Percentiles rank a stretch among this genome's conserved stretches.
These are phyloP conservation scores for Angomonas deanei DNA, from an alignment of 208 protist species.

Conservation along the genomic window DNA sequence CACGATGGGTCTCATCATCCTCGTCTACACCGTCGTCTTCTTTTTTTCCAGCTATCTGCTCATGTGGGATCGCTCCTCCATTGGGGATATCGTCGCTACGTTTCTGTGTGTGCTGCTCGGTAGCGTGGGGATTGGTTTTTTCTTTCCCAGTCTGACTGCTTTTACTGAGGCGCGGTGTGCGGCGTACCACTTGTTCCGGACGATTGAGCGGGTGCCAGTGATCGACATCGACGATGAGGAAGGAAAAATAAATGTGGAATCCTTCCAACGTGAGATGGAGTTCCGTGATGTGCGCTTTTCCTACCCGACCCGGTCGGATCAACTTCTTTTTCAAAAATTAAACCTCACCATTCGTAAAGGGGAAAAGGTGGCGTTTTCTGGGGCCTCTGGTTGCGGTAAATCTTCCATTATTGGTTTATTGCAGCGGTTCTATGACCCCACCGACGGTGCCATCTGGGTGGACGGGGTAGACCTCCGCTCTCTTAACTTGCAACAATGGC, in stretches of 20 bases:
- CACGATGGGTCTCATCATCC: conserved; percentile 36
- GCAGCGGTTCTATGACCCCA: conserved; percentile 83
- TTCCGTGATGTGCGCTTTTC: conserved; percentile 71
- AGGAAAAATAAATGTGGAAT: conserved; percentile 22
- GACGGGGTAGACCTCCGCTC: conserved; percentile 60
- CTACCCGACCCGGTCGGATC: conserved; percentile 69
- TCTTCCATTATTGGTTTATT: conserved; percentile 71
- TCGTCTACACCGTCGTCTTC: conserved; percentile 59
- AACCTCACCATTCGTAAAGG: conserved; percentile 55
- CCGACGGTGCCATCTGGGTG: conserved; percentile 34
- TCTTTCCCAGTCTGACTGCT: conserved; percentile 40
- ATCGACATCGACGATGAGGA: conserved; percentile 58
- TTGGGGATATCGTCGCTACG: conserved; percentile 46
- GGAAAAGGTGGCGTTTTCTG: conserved; percentile 76
- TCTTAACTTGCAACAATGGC: conserved; percentile 43
- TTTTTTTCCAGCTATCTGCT: conserved; percentile 71
- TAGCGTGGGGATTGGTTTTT: conserved; percentile 50
- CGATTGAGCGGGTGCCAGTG: conserved; percentile 63
- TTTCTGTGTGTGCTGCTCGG: conserved; percentile 64
- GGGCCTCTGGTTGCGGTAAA: conserved; percentile 75
- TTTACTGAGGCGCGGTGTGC: conserved; percentile 70
- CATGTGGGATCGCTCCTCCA: conserved; percentile 40
- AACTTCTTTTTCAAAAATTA: conserved; percentile 60
- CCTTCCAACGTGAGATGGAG: conserved; percentile 32
- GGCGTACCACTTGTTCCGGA: conserved; percentile 75